Percentiles rank a stretch among this genome's conserved stretches.
These are phyloP conservation scores for Exophiala calicioides DNA, from an alignment of 2,329 filamentous ascomycete species.

Conservation along the genomic window DNA sequence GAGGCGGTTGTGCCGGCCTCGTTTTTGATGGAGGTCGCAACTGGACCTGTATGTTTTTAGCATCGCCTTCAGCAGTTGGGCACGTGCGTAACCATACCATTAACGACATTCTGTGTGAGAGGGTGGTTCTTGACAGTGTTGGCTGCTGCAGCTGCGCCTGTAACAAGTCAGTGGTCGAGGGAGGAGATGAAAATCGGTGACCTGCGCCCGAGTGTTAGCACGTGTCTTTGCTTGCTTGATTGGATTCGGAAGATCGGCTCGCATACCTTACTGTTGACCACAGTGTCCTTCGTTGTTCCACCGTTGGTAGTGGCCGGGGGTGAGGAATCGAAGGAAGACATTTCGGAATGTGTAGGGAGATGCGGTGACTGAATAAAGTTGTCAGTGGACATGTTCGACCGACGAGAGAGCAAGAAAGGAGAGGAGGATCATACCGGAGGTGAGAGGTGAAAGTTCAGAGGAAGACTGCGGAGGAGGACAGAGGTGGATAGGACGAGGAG, in stretches of 20 bases:
- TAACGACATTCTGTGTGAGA: slow-evolving; percentile 47
- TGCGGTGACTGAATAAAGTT: slow-evolving; percentile 7
- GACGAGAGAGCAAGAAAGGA: neutral
- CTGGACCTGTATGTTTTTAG: slow-evolving; percentile 46
- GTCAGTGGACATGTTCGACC: slow-evolving; percentile 8
- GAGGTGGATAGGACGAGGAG: neutral
- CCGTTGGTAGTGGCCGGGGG: slow-evolving; percentile 16
- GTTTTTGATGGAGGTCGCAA: slow-evolving; percentile 58
- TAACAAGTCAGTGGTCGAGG: slow-evolving; percentile 9
- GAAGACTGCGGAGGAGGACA: neutral
- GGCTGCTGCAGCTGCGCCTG: slow-evolving; percentile 53
- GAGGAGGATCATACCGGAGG: neutral
- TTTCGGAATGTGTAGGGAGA: slow-evolving; percentile 11
- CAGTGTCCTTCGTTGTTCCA: slow-evolving; percentile 19
- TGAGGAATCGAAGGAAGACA: slow-evolving; percentile 10
- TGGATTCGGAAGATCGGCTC: neutral
- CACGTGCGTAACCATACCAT: slow-evolving; percentile 21
- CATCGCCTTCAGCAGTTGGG: slow-evolving; percentile 1
- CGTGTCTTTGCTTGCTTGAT: neutral
- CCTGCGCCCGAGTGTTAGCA: slow-evolving; percentile 9
- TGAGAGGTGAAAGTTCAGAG: neutral
- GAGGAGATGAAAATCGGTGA: neutral
- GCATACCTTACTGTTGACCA: slow-evolving; percentile 29
- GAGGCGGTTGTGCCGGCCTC: slow-evolving; percentile 58
- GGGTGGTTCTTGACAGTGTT: slow-evolving; percentile 52